Evolutionary conservation across 441 rosid species (phyloP).

Genomic region (Gossypium laxum): DNA sequence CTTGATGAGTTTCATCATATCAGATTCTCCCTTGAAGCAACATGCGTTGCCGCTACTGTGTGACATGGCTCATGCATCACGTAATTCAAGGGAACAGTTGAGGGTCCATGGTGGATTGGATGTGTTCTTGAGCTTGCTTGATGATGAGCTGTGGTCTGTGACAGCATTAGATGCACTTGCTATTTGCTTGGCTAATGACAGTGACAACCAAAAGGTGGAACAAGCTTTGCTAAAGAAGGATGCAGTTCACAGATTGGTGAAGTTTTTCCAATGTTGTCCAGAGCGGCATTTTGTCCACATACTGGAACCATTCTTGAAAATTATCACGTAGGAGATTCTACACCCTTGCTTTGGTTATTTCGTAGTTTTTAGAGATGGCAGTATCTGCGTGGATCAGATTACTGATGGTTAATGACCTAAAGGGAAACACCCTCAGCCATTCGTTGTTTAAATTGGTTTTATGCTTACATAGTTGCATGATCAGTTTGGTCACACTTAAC

Average conservation of each 20-base stretch:
- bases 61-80: conserved; percentile 98
- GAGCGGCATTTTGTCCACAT: conserved; percentile 90
- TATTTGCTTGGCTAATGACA: conserved; percentile 95
- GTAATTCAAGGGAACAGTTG: conserved; percentile 92
- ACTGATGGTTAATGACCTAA: neutral
- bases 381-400: neutral
- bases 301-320: conserved; percentile 94
- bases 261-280: conserved; percentile 83
- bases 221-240: conserved; percentile 80
- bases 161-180: conserved; percentile 93
- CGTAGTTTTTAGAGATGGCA: neutral
- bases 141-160: conserved; percentile 76
- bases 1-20: conserved; percentile 69
- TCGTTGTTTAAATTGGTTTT: neutral
- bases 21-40: conserved; percentile 70
- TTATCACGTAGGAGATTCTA: conserved; percentile 51
- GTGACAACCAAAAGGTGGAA: conserved; percentile 84
- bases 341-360: neutral
- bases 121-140: conserved; percentile 82
- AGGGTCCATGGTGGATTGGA: conserved; percentile 93
- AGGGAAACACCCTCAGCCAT: neutral
- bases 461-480: neutral
- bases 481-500: neutral
- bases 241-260: conserved; percentile 74
- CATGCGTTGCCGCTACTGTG: conserved; percentile 79